Base-by-base conservation (phyloP, 2,329 filamentous ascomycete genomes). In the Leptographium radiaticola region DNA sequence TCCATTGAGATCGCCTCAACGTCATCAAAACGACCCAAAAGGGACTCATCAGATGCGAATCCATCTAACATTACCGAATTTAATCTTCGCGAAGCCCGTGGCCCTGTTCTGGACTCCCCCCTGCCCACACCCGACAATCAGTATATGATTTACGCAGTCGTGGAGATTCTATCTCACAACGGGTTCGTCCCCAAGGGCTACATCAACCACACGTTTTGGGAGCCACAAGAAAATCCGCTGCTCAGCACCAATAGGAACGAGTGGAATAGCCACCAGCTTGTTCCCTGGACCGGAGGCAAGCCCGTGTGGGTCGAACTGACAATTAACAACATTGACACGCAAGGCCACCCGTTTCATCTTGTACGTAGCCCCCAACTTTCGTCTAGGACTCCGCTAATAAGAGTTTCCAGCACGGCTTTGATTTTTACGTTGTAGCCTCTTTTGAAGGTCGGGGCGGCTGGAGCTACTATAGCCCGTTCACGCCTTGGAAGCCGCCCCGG, bases 391-490 rank as follows among this genome's bases (percentile, higher is more conserved):
- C 4, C 16, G 46, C 47, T 30, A 18, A 49, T 15, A 20, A 38
- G 33, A 13, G 4, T 25, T 8, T 2, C 6, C 46, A 61, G 60
- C 62, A 63, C 40, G 61, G 61, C 15, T 59, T 59, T n/a, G 58
- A 62, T 42, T 60, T 63, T 34, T 62, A 61, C 33, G 59, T 63
- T 20, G 30, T 62, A 1, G 57, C 54, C 15, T 56, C 58, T 0
- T 52, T 62, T 25, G 49, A 54, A n/a, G 60, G 56, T 2, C 51
- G 55, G 10, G 57, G 59, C n/a, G 60, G 60, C 25, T 63, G 62
- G 62, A 59, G 61, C 48, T 63, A 61, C 45, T 63, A 62, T 50
- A 62, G 61, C 20, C 62, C 61, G 3, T 63, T 56, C 31, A 49
- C 49, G 20, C 53, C 55, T 1, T 57, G 52, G 50, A 55, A 49